Evolutionary conservation across 345 rosid species (phyloP), one percentile per base, ranked within the genome.

Genomic region (Brassica nigra): DNA sequence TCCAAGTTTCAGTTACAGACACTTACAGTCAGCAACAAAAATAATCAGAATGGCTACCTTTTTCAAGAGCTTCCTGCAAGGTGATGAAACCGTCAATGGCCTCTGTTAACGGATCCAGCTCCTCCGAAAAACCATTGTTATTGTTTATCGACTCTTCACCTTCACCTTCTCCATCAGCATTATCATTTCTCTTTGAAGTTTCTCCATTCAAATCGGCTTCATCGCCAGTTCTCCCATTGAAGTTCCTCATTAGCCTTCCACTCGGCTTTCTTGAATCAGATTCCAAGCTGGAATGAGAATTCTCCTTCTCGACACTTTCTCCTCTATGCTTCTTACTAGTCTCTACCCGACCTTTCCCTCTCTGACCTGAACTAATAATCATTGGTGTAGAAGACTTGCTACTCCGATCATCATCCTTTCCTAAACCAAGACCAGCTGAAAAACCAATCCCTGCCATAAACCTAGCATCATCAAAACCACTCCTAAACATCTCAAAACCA

Each of bases 321-420:
- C 93, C 97, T 85, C 96, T 92, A 42, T 78, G 90, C 87, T 91
- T 95, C 92, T 92, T 95, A 83, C 88, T 87, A 78, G 79, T 86
- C 81, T 92, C 96, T 42, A 72, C 79, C 52, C 39, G 74, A 73
- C 14, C 86, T 76, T 85, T 89, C 27, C 90, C 87, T 75, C 78
- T 81, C 82, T 83, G 92, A 81, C 76, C 80, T 33, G 89, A 85
- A 80, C 68, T 83, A 77, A 82, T 81, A 77, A 81, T 83, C 55
- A 36, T 36, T 73, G 76, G 73, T 1, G 97, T 89, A 0, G 97
- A 89, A 18, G 97, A 90, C 81, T 85, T 91, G 77, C 98, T 93
- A 85, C 93, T 87, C 39, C 77, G 83, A 75, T 88, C 92, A 83
- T 88, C 94, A 65, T 89, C 88, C 66, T 88, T 86, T 49, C 88